Percentiles rank a stretch among this genome's conserved stretches.
These are phyloP conservation scores for Leccinum longicurvipes DNA, from an alignment of 768 basidiomycete genomes.

Conservation along the genomic window DNA sequence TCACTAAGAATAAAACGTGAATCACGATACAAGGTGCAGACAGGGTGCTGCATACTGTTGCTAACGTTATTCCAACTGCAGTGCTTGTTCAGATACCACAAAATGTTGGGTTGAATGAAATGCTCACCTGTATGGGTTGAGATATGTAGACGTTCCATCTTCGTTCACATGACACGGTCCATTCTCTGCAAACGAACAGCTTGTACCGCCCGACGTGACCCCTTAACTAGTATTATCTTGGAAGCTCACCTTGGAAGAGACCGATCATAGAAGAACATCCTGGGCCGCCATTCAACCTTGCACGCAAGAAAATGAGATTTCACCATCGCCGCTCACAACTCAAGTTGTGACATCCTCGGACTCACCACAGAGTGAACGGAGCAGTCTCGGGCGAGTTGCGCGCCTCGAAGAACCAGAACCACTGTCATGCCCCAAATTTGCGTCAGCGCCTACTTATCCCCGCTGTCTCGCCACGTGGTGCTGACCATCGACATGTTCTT, in stretches of 20 bases:
- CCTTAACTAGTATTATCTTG: neutral
- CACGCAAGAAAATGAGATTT: conserved; percentile 1
- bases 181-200: conserved; percentile 40
- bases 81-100: neutral
- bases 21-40: neutral
- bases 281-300: conserved; percentile 57
- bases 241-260: conserved; percentile 53
- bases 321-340: neutral
- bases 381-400: conserved; percentile 56
- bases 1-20: conserved; percentile 39
- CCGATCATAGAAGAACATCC: conserved; percentile 65
- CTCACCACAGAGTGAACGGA: conserved; percentile 62
- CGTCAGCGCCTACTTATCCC: conserved; percentile 2
- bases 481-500: conserved; percentile 57
- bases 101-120: neutral
- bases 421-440: conserved; percentile 33
- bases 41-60: conserved; percentile 46
- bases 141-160: conserved; percentile 47
- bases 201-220: neutral
- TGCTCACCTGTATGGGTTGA: conserved; percentile 59
- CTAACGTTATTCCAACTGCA: conserved; percentile 64
- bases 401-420: conserved; percentile 76
- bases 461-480: neutral
- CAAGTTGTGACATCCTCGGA: neutral
- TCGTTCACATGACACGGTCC: conserved; percentile 61